Evolutionary conservation across 768 basidiomycete genomes (phyloP).

Genomic region (Butyriboletus loyo): DNA sequence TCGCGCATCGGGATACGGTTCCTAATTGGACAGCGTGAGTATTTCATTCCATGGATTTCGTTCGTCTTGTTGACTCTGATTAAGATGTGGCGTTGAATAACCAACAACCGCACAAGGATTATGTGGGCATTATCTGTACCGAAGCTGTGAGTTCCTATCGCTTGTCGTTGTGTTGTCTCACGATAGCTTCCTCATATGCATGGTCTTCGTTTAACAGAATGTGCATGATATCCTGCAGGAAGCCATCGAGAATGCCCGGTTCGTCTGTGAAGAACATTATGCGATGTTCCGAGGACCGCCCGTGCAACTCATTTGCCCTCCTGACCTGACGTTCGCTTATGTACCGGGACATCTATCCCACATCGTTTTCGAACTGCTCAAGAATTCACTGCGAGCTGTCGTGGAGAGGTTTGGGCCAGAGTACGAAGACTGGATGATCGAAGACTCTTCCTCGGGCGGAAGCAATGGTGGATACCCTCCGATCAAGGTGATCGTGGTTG

Average conservation of each 20-base stretch:
- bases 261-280: slow-evolving; percentile 93
- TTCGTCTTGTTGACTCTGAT: neutral
- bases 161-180: neutral
- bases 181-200: neutral
- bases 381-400: slow-evolving; percentile 94
- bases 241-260: slow-evolving; percentile 95
- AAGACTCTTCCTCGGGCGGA: neutral
- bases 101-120: slow-evolving; percentile 81
- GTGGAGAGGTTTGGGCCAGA: slow-evolving; percentile 89
- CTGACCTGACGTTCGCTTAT: slow-evolving; percentile 84
- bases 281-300: slow-evolving; percentile 95
- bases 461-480: slow-evolving; percentile 18
- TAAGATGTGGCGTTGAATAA: slow-evolving; percentile 91
- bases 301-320: slow-evolving; percentile 93
- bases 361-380: slow-evolving; percentile 94
- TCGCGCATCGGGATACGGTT: slow-evolving; percentile 93
- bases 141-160: slow-evolving; percentile 58
- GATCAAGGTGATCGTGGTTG: slow-evolving; percentile 66
- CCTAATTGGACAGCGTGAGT: slow-evolving; percentile 90
- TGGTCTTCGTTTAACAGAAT: slow-evolving; percentile 46
- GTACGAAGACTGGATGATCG: slow-evolving; percentile 47
- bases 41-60: neutral
- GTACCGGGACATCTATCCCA: slow-evolving; percentile 96
- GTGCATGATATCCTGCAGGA: slow-evolving; percentile 95
- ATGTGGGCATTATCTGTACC: slow-evolving; percentile 97